phyloP scores from a whole-genome alignment of 1,284 basidiomycete species.

The Golubevia sp. region DNA sequence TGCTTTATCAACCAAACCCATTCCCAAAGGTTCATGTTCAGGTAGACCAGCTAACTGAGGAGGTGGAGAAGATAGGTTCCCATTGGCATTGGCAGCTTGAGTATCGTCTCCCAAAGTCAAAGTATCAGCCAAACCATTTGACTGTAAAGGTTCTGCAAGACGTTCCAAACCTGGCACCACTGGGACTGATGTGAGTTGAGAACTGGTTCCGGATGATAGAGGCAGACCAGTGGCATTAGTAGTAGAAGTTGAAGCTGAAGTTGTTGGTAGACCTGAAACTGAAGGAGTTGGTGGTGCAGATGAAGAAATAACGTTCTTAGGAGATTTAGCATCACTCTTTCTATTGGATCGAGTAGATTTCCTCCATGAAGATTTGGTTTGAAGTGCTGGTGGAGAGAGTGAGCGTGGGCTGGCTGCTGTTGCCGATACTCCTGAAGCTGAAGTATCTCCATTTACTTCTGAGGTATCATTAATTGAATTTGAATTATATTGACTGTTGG shows the following conservation, averaged over 20 bases:
- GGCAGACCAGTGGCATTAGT: not conserved
- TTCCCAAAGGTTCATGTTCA: too few relatives aligned
- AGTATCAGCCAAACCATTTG: not conserved
- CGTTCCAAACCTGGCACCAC: not conserved
- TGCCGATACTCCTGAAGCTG: conserved; percentile 28
- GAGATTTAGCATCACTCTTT: not conserved
- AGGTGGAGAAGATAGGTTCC: not conserved
- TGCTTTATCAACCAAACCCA: too few relatives aligned
- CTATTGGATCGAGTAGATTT: not conserved
- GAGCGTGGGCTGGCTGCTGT: too few relatives aligned
- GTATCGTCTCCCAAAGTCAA: not conserved
- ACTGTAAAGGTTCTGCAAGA: not conserved
- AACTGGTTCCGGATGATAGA: not conserved
- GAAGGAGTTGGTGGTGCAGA: not conserved
- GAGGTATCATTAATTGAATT: too few relatives aligned
- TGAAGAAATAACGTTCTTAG: too few relatives aligned
- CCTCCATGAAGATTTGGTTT: not conserved
- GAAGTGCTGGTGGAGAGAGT: too few relatives aligned
- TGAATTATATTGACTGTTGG: too few relatives aligned
- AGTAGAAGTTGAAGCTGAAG: not conserved
- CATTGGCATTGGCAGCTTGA: not conserved
- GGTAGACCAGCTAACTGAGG: not conserved
- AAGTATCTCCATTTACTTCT: too few relatives aligned
- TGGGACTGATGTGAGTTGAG: not conserved
- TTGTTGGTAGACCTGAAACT: not conserved